Percentiles rank a stretch among this genome's conserved stretches.
These are phyloP conservation scores for Botrytis elliptica DNA, from an alignment of 2,329 filamentous ascomycete species.

Conservation along the genomic window DNA sequence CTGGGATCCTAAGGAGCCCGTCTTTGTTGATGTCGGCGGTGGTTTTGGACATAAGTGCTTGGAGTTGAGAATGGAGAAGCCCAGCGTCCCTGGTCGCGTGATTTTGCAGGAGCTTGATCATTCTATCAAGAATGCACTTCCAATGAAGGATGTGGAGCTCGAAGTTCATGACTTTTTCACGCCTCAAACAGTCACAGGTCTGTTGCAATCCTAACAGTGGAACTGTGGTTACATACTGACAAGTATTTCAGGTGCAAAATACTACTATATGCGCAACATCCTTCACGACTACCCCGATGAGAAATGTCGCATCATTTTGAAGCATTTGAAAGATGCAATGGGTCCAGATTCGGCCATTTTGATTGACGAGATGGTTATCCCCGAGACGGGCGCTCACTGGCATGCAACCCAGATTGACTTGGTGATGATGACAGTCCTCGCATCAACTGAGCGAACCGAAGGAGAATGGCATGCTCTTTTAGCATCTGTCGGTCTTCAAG, in stretches of 20 bases:
- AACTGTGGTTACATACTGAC: not conserved
- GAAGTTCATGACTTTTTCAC: conserved; percentile 36
- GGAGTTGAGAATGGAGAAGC: conserved; percentile 38
- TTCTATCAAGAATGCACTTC: conserved; percentile 31
- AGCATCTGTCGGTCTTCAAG: not conserved
- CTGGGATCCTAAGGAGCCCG: not conserved
- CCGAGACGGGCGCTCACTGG: conserved; percentile 39
- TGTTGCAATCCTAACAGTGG: not conserved
- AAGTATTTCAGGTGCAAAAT: conserved; percentile 19
- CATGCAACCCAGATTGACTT: conserved; percentile 41
- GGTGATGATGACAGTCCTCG: conserved; percentile 41
- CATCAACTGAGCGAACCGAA: conserved; percentile 40
- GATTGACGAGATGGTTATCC: conserved; percentile 46
- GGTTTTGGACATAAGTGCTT: conserved; percentile 42
- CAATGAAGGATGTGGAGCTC: conserved; percentile 37
- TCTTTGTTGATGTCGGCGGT: conserved; percentile 46
- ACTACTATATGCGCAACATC: conserved; percentile 43
- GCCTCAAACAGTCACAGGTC: conserved; percentile 34
- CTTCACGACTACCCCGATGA: conserved; percentile 44
- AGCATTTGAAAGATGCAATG: conserved; percentile 9
- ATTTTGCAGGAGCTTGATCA: conserved; percentile 44
- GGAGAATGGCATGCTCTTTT: conserved; percentile 7
- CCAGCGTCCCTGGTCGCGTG: conserved; percentile 39
- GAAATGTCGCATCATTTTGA: conserved; percentile 24
- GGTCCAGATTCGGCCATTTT: conserved; percentile 36